Evolutionary conservation across 2,329 filamentous ascomycete species (phyloP).

Genomic region (Botryosphaeria dothidea): DNA sequence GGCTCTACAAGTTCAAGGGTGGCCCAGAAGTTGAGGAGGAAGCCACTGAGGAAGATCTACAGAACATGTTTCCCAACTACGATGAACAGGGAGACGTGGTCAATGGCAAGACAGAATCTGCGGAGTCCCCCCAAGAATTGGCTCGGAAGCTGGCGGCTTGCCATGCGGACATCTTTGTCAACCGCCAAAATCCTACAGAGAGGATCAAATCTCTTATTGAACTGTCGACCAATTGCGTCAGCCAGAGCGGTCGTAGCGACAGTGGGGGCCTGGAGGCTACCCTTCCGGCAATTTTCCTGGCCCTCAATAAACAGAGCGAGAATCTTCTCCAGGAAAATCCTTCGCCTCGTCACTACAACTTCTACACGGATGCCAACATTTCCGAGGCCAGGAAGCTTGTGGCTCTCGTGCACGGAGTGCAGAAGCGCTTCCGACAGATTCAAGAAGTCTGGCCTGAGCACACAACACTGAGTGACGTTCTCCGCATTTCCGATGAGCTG

Average conservation of each 20-base stretch:
- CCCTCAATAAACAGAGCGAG: conserved; percentile 63
- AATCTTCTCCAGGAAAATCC: conserved; percentile 38
- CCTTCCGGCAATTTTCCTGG: conserved; percentile 66
- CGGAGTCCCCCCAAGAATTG: conserved; percentile 32
- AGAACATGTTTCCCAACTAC: conserved; percentile 78
- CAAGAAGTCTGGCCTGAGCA: conserved; percentile 66
- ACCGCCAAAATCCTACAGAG: not conserved
- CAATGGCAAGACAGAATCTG: conserved; percentile 15
- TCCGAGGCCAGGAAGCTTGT: conserved; percentile 74
- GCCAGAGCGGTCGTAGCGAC: conserved; percentile 28
- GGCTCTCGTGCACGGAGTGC: conserved; percentile 66
- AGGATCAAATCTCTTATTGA: conserved; percentile 4
- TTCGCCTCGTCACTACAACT: conserved; percentile 65
- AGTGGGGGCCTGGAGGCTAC: conserved; percentile 48
- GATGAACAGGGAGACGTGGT: conserved; percentile 54
- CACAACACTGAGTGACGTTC: conserved; percentile 78
- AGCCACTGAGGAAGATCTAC: conserved; percentile 71
- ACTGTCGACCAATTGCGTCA: conserved; percentile 23
- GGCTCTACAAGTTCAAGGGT: conserved; percentile 82
- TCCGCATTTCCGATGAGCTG: conserved; percentile 72
- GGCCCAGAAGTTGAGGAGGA: conserved; percentile 75
- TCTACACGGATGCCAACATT: conserved; percentile 82
- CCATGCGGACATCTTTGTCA: conserved; percentile 34
- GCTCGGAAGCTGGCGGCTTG: conserved; percentile 35
- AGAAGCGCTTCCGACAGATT: conserved; percentile 71